Conservation (phyloP, 164 flowering plant species). For the Kingdonia uniflora region DNA sequence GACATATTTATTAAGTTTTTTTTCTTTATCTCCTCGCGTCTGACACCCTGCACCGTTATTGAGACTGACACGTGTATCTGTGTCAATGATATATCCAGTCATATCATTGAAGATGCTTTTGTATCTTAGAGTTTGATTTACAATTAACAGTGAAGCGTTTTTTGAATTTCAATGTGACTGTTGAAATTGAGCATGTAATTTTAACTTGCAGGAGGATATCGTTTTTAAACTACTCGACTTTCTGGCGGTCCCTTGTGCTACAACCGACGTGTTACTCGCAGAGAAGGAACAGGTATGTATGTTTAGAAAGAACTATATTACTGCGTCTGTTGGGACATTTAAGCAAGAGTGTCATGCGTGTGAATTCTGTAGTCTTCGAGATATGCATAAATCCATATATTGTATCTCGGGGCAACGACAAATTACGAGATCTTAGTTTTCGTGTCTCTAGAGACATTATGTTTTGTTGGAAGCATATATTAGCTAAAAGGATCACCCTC, state of each 20-base stretch:
- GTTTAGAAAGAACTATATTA: background rate
- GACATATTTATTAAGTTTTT: too few species aligned
- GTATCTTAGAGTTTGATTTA: background rate
- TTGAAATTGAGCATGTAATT: background rate
- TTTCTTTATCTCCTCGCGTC: background rate
- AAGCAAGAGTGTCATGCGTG: background rate
- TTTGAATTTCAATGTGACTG: background rate
- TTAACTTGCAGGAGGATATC: slow-evolving; percentile 70
- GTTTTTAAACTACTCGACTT: slow-evolving; percentile 71
- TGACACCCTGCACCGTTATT: background rate
- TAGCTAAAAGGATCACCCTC: too few species aligned
- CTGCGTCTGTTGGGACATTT: background rate
- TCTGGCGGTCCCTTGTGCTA: slow-evolving; percentile 77
- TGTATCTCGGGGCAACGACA: background rate
- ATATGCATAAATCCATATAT: background rate
- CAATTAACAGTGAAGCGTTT: background rate
- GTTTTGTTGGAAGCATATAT: background rate
- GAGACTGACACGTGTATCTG: background rate
- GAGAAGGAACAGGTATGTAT: slow-evolving; percentile 70
- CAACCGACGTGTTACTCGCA: slow-evolving; percentile 55
- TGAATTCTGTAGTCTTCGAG: background rate
- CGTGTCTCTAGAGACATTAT: background rate
- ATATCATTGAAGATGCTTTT: background rate
- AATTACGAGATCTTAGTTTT: background rate
- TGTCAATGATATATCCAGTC: background rate